phyloP scores from a whole-genome alignment of 1,139 yeast species.

The Pichia sp. region DNA sequence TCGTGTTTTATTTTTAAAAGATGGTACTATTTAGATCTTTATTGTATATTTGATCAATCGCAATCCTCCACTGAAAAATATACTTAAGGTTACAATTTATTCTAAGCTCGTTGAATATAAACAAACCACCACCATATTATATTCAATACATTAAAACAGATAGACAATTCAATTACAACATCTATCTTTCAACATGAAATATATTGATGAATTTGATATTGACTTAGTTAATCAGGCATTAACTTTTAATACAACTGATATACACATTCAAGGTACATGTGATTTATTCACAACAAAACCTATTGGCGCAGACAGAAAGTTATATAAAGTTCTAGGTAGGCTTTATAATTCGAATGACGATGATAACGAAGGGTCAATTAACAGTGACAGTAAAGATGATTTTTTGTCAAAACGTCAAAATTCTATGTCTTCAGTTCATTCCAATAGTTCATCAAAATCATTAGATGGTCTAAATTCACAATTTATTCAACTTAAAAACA shows the following conservation, averaged over 20 bases:
- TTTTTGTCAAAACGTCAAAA: conserved; percentile 11
- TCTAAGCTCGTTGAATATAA: background rate
- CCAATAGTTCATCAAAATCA: conserved; percentile 8
- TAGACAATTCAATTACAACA: background rate
- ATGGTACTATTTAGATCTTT: background rate
- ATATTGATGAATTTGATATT: conserved; percentile 85
- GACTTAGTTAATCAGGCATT: conserved; percentile 84
- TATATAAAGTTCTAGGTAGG: conserved; percentile 80
- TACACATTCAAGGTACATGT: conserved; percentile 86
- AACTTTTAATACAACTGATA: conserved; percentile 81
- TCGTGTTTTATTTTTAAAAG: background rate
- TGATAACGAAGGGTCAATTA: conserved; percentile 4
- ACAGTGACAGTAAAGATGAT: conserved; percentile 4
- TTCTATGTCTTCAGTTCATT: conserved; percentile 12
- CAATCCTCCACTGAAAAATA: background rate
- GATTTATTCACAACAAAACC: conserved; percentile 94
- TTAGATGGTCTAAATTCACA: conserved; percentile 23
- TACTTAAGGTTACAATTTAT: background rate
- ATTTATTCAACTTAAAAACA: conserved; percentile 26
- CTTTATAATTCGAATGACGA: conserved; percentile 30
- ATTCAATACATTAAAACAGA: background rate
- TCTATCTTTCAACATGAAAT: conserved; percentile 45
- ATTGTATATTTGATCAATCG: background rate
- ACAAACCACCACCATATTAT: background rate
- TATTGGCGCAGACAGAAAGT: conserved; percentile 80